Conservation (phyloP, 2,329 filamentous ascomycete species). For the Pseudogymnoascus sp. region DNA sequence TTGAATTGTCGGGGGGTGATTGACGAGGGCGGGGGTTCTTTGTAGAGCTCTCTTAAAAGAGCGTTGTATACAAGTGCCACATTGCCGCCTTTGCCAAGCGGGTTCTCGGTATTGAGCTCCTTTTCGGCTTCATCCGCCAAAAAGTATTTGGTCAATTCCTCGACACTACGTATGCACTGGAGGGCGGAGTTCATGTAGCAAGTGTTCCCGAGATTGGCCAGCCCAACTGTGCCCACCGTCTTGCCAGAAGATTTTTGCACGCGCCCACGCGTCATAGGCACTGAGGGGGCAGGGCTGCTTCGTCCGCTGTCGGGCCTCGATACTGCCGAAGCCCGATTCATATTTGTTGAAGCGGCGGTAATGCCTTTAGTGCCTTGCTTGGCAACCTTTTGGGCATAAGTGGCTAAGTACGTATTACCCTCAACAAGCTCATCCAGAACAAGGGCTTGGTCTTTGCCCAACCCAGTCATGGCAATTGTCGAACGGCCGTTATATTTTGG, state of each 20-base stretch:
- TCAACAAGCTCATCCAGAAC: conserved; percentile 75
- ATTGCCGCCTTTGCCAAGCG: conserved; percentile 74
- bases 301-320: conserved; percentile 46
- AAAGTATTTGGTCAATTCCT: conserved; percentile 91
- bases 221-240: conserved; percentile 67
- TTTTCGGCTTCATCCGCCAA: conserved; percentile 62
- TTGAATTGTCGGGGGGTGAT: conserved; percentile 79
- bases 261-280: conserved; percentile 62
- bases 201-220: conserved; percentile 90
- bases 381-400: conserved; percentile 28
- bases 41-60: conserved; percentile 72
- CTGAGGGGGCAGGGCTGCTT: conserved; percentile 55
- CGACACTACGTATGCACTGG: conserved; percentile 87
- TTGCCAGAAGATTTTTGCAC: conserved; percentile 60
- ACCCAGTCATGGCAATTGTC: conserved; percentile 55
- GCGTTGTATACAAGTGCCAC: conserved; percentile 79
- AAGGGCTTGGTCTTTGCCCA: conserved; percentile 66
- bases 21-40: conserved; percentile 55
- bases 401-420: conserved; percentile 50
- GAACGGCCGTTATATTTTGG: conserved; percentile 68
- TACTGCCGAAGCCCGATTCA: conserved; percentile 22
- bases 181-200: conserved; percentile 99
- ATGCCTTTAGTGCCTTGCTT: conserved; percentile 17
- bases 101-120: conserved; percentile 80
- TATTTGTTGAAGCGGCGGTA: conserved; percentile 15